Evolutionary conservation across 2,329 filamentous ascomycete species (phyloP).

Genomic region (Colletotrichum nymphaeae): DNA sequence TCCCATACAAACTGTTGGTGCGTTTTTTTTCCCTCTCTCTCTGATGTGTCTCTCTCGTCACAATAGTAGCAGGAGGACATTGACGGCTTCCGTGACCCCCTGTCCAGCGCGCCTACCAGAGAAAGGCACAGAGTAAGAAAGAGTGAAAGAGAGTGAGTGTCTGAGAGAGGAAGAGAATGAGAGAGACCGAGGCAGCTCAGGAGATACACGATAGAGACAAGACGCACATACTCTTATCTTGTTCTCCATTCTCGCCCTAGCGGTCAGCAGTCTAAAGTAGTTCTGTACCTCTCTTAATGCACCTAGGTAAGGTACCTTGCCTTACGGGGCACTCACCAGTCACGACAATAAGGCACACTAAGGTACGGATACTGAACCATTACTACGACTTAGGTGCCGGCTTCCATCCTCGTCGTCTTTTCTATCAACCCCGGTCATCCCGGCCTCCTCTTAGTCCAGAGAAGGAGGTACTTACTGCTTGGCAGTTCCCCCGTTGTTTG

Average conservation of each 20-base stretch:
- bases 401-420: slow-evolving; percentile 1
- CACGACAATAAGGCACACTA: not conserved
- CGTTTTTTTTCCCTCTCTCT: not conserved
- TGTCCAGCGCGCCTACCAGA: not conserved
- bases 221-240: not conserved
- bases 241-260: slow-evolving; percentile 5
- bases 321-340: not conserved
- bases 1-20: not conserved
- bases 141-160: not conserved
- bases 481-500: slow-evolving; percentile 22
- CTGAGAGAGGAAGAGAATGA: not conserved
- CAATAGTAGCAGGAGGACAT: not conserved
- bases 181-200: not conserved
- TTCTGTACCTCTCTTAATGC: not conserved
- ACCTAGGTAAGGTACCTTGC: not conserved
- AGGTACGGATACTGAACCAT: too few species aligned
- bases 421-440: slow-evolving; percentile 6
- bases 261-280: not conserved
- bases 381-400: not conserved
- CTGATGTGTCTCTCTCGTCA: not conserved
- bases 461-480: slow-evolving; percentile 12
- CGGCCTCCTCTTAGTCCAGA: slow-evolving; percentile 21
- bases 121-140: not conserved
- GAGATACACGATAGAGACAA: not conserved
- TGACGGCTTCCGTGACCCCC: not conserved